A percentile compares a stretch with the other conserved stretches of the same genome.
Evolutionary conservation across 164 flowering plant species (phyloP).

Genomic region (Warburgia ugandensis): DNA sequence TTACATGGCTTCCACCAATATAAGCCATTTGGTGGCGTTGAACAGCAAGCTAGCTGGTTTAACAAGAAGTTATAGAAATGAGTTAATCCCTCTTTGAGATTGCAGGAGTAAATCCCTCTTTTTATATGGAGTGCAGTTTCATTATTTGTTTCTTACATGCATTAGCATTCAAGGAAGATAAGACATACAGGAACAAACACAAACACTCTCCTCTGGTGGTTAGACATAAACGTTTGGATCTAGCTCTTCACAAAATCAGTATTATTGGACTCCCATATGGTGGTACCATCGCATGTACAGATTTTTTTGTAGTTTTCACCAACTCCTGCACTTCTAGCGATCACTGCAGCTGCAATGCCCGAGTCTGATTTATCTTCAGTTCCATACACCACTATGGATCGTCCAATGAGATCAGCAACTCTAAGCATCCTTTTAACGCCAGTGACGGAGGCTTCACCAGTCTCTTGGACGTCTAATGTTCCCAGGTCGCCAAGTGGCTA

Average conservation of each 20-base stretch:
- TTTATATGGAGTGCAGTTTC: too few species aligned
- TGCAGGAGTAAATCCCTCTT: too few species aligned
- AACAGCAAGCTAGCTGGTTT: too few species aligned
- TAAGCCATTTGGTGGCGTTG: too few species aligned
- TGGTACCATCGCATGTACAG: slow-evolving; percentile 87
- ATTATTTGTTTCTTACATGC: too few species aligned
- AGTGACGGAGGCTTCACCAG: slow-evolving; percentile 68
- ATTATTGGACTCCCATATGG: slow-evolving; percentile 78
- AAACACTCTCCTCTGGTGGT: too few species aligned
- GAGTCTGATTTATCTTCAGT: slow-evolving; percentile 64
- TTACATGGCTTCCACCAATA: too few species aligned
- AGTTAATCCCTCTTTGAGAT: too few species aligned
- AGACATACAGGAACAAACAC: too few species aligned
- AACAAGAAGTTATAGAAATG: too few species aligned
- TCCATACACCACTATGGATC: slow-evolving; percentile 58
- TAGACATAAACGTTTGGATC: too few species aligned
- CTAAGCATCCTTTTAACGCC: slow-evolving; percentile 32
- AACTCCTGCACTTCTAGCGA: slow-evolving; percentile 86
- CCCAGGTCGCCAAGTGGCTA: slow-evolving; percentile 95
- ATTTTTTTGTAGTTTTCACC: slow-evolving; percentile 71
- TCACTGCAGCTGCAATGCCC: slow-evolving; percentile 74
- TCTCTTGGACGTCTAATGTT: slow-evolving; percentile 60
- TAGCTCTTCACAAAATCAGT: slow-evolving; percentile 49
- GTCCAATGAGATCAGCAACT: slow-evolving; percentile 74
- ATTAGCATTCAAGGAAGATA: too few species aligned